A percentile compares a stretch with the other conserved stretches of the same genome.
phyloP scores from a whole-genome alignment of 192 early-diverging fungal genomes.

The Rhizophagus sp. region DNA sequence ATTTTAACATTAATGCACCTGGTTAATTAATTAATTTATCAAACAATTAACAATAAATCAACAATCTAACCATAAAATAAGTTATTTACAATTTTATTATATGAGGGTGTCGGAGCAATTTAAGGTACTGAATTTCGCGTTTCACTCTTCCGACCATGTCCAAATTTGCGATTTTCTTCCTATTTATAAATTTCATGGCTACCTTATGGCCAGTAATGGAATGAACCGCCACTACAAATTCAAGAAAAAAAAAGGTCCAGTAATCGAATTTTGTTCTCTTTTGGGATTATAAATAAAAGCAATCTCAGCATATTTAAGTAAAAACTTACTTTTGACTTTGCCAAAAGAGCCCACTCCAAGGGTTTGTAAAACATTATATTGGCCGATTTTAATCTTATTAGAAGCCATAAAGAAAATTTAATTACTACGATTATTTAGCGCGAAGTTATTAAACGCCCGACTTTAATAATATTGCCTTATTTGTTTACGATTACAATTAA shows the following conservation, averaged over 20 bases:
- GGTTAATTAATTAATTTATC: neutral
- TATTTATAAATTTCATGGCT: constrained; percentile 95
- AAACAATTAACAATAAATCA: neutral
- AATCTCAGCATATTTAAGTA: neutral
- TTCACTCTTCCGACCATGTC: constrained; percentile 96
- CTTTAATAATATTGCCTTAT: too few species aligned
- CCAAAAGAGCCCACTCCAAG: constrained; percentile 97
- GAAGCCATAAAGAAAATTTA: constrained; percentile 36
- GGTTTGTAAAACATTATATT: constrained; percentile 94
- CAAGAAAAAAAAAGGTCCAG: too few species aligned
- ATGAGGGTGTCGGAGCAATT: constrained; percentile 93
- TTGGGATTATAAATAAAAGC: neutral
- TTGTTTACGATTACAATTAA: neutral
- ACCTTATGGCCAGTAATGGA: constrained; percentile 94
- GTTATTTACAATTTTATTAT: constrained; percentile 91
- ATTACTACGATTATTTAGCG: neutral
- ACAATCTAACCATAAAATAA: neutral
- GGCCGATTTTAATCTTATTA: constrained; percentile 69
- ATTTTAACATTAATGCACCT: too few species aligned
- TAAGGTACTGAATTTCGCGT: constrained; percentile 96
- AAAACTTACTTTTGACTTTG: constrained; percentile 87
- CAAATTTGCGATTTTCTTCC: constrained; percentile 87
- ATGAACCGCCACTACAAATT: constrained; percentile 86
- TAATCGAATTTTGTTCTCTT: neutral
- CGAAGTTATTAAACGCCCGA: neutral